These are phyloP conservation scores for Tagetes erecta DNA, from an alignment of 129 eudicot species.

Conservation along the genomic window DNA sequence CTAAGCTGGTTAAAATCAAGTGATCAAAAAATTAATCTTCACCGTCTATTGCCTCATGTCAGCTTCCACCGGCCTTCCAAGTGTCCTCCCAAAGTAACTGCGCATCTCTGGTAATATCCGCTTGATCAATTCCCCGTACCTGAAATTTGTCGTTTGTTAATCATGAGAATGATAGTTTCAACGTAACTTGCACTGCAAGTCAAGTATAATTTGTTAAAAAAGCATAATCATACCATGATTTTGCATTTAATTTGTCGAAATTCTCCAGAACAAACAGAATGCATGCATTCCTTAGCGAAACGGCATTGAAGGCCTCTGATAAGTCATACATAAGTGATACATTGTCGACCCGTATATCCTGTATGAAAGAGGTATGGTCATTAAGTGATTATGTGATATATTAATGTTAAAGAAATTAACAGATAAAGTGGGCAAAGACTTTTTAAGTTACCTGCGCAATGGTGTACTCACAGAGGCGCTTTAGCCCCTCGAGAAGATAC, in stretches of 20 bases:
- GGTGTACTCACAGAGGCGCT: constrained; percentile 63
- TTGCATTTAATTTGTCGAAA: constrained; percentile 46
- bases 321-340: constrained; percentile 60
- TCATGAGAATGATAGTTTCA: neutral
- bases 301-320: constrained; percentile 60
- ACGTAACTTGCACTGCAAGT: neutral
- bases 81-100: constrained; percentile 45
- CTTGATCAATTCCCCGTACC: constrained; percentile 44
- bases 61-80: constrained; percentile 45
- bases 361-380: neutral
- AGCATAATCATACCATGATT: constrained; percentile 36
- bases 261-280: constrained; percentile 57
- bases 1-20: constrained; percentile 33
- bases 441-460: constrained; percentile 54
- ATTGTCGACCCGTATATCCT: constrained; percentile 58
- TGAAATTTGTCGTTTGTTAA: constrained; percentile 21
- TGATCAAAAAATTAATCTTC: constrained; percentile 34
- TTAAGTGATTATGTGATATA: neutral
- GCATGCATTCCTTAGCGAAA: constrained; percentile 61
- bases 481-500: constrained; percentile 62
- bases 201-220: neutral
- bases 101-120: constrained; percentile 51
- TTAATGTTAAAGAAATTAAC: neutral
- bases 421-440: neutral
- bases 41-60: constrained; percentile 38